Evolutionary conservation across 169 alveolate genomes (phyloP), one percentile per base, ranked within the genome.

Genomic region (Cryptosporidium canis): DNA sequence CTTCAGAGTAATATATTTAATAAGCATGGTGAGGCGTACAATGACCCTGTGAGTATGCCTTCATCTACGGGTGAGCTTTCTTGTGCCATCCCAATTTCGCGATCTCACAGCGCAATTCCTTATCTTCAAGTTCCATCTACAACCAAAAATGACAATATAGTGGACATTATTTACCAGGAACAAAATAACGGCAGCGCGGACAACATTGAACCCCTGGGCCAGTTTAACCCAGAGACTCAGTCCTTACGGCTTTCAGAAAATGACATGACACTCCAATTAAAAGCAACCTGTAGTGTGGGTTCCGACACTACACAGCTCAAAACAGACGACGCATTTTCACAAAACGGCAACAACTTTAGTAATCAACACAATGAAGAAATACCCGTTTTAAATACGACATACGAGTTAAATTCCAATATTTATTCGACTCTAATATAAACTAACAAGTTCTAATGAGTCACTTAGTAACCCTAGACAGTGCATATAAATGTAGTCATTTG

Each of bases 371-470:
- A 18, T 51, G 37, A 33, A 3, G 63, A 33, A 51, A 4, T 3
- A 27, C 63, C 35, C 6, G 9, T 21, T 51, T 11, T 7, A 21
- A 51, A 7, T 21, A 51, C 63, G 24, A 51, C 63, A 18, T 35
- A 35, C 12, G 68, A 61, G 33, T 61, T 61, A 39, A 61, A 61
- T 61, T 61, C 68, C 31, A 61, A 35, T 31, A 31, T 61, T 12
- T 61, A 61, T 31, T 61, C 68, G 45, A 61, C 47, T 31, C 31
- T 61, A 61, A 61, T 61, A 33, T 61, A 61, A 4, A 4, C 2
- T n/a, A 1, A 35, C 8, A 0, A 3, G 3, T 51, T 6, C 63
- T 9, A 51, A 51, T 51, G 9, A 12, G 2, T 3, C n/a, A 51
- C 5, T 3, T 12, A 48, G 43, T 18, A 31, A 27, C 31, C 6